Evolutionary conservation across 176 grass and related monocot genomes (phyloP), one percentile per base, ranked within the genome.

Genomic region (Cenchrus fungigraminus): DNA sequence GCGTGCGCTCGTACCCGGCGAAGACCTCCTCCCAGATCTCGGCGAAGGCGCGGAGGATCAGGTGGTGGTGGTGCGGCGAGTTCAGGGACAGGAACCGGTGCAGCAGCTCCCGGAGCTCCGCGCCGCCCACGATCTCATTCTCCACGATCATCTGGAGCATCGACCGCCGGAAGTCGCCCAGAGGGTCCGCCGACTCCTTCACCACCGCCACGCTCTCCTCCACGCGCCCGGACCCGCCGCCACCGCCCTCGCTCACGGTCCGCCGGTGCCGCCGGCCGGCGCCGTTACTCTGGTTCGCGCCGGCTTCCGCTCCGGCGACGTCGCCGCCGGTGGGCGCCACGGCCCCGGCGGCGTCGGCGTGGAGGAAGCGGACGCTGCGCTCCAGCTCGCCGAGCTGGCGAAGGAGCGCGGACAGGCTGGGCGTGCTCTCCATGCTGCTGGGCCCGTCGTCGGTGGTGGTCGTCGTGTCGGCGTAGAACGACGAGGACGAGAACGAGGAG

Each of bases 61-160:
- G 44, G 63, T 80, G 64, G 76, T 92, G 93, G 83, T 95, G 86
- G 20, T 32, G 82, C 73, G 92, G 87, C 44, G 92, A 67, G 84
- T 94, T 94, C 37, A 94, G 89, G 6, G 88, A 82, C 45, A 95
- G 77, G 85, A 95, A 95, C 25, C 93, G 93, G 52, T 82, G 88
- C 37, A 95, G 85, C 40, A 92, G 86, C 72, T 86, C 90, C 11
- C 83, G 79, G 42, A 92, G 83, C 83, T 95, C 93, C 0, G 29
- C 79, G 19, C 80, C 76, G 59, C 76, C 85, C 51, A 92, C 72
- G 83, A 95, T 92, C 86, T 92, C 90, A 40, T 95, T 90, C 90
- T 95, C 93, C 60, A 95, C 93, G 90, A 95, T 95, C 93, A 95
- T 95, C 76, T 90, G 93, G 83, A 95, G 86, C 90, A 95, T 95